A percentile compares a stretch with the other conserved stretches of the same genome.
Conservation (phyloP, 805 yeast genomes). For the Ogataea degrootiae region DNA sequence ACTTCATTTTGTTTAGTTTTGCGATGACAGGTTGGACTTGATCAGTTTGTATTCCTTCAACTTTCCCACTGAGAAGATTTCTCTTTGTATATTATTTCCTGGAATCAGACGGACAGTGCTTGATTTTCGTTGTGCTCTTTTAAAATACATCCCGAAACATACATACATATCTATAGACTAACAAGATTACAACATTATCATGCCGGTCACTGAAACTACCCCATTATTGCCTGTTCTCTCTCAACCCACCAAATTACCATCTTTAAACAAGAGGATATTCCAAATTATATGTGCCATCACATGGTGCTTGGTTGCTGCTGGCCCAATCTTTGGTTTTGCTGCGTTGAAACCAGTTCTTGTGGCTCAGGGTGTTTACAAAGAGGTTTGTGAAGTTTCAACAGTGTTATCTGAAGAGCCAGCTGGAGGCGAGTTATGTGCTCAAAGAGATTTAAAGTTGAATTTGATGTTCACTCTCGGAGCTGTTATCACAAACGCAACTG, state of each 20-base stretch:
- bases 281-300: slow-evolving; percentile 71
- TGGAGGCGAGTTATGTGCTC: slow-evolving; percentile 41
- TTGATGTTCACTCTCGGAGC: slow-evolving; percentile 83
- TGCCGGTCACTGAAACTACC: slow-evolving; percentile 20
- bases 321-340: slow-evolving; percentile 93
- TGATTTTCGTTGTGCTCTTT: too few species aligned
- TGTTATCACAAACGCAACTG: slow-evolving; percentile 77
- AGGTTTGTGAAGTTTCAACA: slow-evolving; percentile 42
- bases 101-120: too few species aligned
- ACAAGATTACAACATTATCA: background rate
- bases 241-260: slow-evolving; percentile 15
- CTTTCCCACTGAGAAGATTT: too few species aligned
- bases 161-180: too few species aligned
- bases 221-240: slow-evolving; percentile 16
- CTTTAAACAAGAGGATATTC: slow-evolving; percentile 30
- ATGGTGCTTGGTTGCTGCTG: slow-evolving; percentile 92
- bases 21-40: too few species aligned
- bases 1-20: background rate
- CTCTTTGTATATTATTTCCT: too few species aligned
- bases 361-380: slow-evolving; percentile 68
- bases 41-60: too few species aligned
- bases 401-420: background rate
- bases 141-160: too few species aligned
- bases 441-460: slow-evolving; percentile 81
- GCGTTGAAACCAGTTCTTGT: slow-evolving; percentile 84